Evolutionary conservation across 2,329 filamentous ascomycete species (phyloP), one percentile per base, ranked within the genome.

Genomic region (Alternaria ethzedia): DNA sequence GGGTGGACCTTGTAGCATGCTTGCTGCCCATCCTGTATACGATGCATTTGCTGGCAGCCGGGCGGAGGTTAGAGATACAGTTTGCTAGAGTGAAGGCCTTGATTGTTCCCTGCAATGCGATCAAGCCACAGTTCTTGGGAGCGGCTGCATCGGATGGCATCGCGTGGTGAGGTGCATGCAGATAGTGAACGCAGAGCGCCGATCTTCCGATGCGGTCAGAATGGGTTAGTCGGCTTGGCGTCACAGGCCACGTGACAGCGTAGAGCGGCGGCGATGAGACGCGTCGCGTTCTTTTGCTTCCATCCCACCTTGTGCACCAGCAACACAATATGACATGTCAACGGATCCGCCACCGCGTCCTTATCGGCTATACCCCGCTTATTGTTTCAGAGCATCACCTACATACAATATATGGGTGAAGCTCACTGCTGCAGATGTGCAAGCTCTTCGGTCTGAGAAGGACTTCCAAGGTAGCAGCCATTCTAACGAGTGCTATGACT

Each of bases 351-450:
- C 65, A 51, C 56, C 66, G 64, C 71, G 61, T 55, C 59, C 77
- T 13, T 73, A 72, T 68, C 67, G 71, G 65, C 67, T 87, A 65
- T 89, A 89, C 66, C 86, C 88, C 15, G 85, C 85, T 41, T 88
- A 85, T 75, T 89, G 86, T 81, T 89, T 88, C 76, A 78, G 80
- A 50, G 83, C 82, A 36, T 89, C 88, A 6, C 85, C 86, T n/a
- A 90, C 88, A 9, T 88, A 85, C 77, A 84, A 86, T 78, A 75
- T 82, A 73, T 90, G 88, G 88, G 88, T 89, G 76, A 88, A 88
- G 73, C 81, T 90, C 67, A 84, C 85, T 1, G 82, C 82, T 15
- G 79, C 81, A 26, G 86, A 89, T 76, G 82, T 90, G 43, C 86
- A 87, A 70, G 77, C 78, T 9, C 78, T 90, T 32, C 79, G 80